These are phyloP conservation scores for Calocera viscosa DNA, from an alignment of 768 basidiomycete species.

Conservation along the genomic window DNA sequence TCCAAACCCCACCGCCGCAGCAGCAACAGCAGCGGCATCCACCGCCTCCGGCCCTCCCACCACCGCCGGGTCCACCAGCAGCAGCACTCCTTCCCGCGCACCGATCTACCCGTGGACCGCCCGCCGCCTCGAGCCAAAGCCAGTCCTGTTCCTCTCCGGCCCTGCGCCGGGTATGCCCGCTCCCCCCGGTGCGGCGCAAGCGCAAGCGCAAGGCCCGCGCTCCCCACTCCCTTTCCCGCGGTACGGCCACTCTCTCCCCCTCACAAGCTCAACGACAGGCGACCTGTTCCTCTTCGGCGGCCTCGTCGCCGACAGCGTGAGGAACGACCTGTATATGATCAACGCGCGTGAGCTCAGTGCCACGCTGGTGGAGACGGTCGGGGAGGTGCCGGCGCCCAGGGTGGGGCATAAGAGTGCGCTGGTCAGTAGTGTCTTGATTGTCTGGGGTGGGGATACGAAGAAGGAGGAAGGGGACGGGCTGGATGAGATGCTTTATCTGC, in stretches of 20 bases:
- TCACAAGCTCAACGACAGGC: slow-evolving; percentile 60
- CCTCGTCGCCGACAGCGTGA: slow-evolving; percentile 76
- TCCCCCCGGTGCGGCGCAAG: slow-evolving; percentile 28
- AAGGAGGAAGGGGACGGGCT: slow-evolving; percentile 82
- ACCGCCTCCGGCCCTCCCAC: not conserved
- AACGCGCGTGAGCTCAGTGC: slow-evolving; percentile 67
- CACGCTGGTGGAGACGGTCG: slow-evolving; percentile 71
- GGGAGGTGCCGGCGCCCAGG: slow-evolving; percentile 74
- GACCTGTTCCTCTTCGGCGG: slow-evolving; percentile 96
- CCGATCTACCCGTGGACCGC: slow-evolving; percentile 76
- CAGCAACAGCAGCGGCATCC: slow-evolving; percentile 21
- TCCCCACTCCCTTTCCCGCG: slow-evolving; percentile 89
- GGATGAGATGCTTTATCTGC: slow-evolving; percentile 42
- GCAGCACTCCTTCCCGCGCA: slow-evolving; percentile 21
- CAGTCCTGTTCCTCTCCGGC: slow-evolving; percentile 44
- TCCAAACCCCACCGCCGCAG: slow-evolving; percentile 16
- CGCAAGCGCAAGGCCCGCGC: slow-evolving; percentile 11
- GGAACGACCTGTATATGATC: slow-evolving; percentile 90
- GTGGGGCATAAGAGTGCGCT: slow-evolving; percentile 97
- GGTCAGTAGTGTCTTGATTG: slow-evolving; percentile 87
- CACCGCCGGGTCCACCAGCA: not conserved
- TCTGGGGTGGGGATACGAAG: slow-evolving; percentile 95
- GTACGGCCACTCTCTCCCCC: slow-evolving; percentile 87
- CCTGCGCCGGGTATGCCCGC: slow-evolving; percentile 55
- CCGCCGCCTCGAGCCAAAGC: slow-evolving; percentile 54